Conservation (phyloP, 805 yeast genomes). For the Debaryomyces hansenii region DNA sequence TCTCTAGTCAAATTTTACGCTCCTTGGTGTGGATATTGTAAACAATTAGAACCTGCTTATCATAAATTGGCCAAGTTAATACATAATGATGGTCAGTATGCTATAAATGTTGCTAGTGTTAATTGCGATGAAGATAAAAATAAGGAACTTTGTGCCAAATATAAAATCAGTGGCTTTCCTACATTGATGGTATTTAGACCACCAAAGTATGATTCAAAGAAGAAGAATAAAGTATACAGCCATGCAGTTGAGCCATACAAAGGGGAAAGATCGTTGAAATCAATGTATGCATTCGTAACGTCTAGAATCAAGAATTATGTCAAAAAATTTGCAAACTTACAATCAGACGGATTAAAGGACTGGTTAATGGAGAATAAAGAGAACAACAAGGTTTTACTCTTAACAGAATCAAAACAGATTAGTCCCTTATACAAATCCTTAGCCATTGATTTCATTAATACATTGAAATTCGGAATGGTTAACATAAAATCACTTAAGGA, state of each 20-base stretch:
- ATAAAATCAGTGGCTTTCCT: conserved; percentile 77
- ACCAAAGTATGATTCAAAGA: conserved; percentile 49
- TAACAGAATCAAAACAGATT: conserved; percentile 49
- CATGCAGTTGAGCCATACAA: conserved; percentile 59
- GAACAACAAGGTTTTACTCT: conserved; percentile 47
- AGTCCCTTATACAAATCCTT: conserved; percentile 62
- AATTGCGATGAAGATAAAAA: conserved; percentile 77
- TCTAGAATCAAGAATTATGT: conserved; percentile 68
- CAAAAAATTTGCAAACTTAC: conserved; percentile 42
- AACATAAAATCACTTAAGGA: conserved; percentile 26
- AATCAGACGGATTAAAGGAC: conserved; percentile 18
- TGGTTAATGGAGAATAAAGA: conserved; percentile 31
- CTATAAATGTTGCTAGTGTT: conserved; percentile 72
- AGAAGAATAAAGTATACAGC: conserved; percentile 10
- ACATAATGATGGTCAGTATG: conserved; percentile 46
- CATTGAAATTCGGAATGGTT: conserved; percentile 48
- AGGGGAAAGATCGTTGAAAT: conserved; percentile 59
- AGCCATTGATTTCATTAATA: conserved; percentile 66
- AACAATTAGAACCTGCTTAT: conserved; percentile 63
- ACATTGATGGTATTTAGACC: conserved; percentile 82
- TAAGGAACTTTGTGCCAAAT: conserved; percentile 64
- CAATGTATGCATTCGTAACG: conserved; percentile 54
- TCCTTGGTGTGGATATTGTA: conserved; percentile 98
- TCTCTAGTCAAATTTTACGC: conserved; percentile 88
- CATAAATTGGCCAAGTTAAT: conserved; percentile 62